Base-by-base conservation (phyloP, 352 stramenopile species). In the Discostella stelligera region DNA sequence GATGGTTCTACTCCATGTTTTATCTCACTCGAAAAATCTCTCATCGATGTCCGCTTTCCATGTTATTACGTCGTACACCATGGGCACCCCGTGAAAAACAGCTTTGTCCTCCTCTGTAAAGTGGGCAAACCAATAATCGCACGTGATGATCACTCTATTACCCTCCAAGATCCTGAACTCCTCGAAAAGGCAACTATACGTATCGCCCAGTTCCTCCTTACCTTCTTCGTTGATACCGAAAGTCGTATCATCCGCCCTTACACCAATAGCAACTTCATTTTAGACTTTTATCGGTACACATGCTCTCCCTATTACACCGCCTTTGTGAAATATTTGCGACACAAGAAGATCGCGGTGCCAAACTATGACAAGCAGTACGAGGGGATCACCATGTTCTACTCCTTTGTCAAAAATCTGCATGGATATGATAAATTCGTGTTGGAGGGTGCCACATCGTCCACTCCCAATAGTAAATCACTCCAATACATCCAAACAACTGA, bases 241-340 rank as follows among this genome's bases (percentile, higher is more conserved):
- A 37, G 37, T 39, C 71, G 70, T 39, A 54, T 83, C 48, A 27
- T 86, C 20, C 70, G 82, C 10, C 82, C 82, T 13, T 74, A 83
- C 27, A 88, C 82, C 59, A 88, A 88, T 59, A 83, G 54, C 61
- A 88, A 88, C 60, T 84, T 88, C 41, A 71, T 88, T 32, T 56
- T 85, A 10, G 82, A 88, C 56, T 88, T 88, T 64, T 60, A 80
- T 60, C 74, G 78, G 0, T 88, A 83, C 64, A 37, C 37, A 58
- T 23, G 76, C 16, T 84, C 82, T 18, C 59, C 66, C 2, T 88
- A 88, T 58, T 86, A 78, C 49, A 37, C 8, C 13, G 46, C 71
- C 37, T 79, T 86, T 55, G 65, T 75, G 0, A 71, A 59, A 32
- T 88, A 86, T 66, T 49, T 88, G 7, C 25, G 67, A 52, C 41